A percentile compares a stretch with the other conserved stretches of the same genome.
phyloP scores from a whole-genome alignment of 257 asterid genomes.

The Primulina tabacum region DNA sequence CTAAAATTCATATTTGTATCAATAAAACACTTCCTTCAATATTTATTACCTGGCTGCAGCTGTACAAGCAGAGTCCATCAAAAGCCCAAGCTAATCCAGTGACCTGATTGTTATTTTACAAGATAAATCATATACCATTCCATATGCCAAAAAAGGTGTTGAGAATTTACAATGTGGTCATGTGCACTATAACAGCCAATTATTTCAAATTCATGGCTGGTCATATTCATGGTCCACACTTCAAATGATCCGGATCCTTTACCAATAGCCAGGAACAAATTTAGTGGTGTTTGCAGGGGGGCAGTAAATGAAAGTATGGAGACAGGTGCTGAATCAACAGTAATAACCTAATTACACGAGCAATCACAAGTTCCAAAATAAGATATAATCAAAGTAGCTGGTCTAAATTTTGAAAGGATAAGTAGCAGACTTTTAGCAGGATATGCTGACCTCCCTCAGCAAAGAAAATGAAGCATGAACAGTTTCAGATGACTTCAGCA shows the following conservation, averaged over 20 bases:
- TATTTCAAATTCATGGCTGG: conserved; percentile 37
- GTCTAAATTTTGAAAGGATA: conserved; percentile 21
- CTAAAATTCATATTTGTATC: conserved; percentile 11
- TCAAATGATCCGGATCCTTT: conserved; percentile 80
- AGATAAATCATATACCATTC: conserved; percentile 22
- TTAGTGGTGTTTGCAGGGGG: conserved; percentile 41
- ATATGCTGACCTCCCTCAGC: conserved; percentile 61
- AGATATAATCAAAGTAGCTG: conserved; percentile 11
- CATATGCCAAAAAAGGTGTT: conserved; percentile 19
- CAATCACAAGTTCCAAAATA: conserved; percentile 21
- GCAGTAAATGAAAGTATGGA: conserved; percentile 56
- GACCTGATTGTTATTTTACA: conserved; percentile 47
- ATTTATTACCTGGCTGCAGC: conserved; percentile 86
- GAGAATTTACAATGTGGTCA: conserved; percentile 57
- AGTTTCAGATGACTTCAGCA: conserved; percentile 54
- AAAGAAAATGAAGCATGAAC: conserved; percentile 46
- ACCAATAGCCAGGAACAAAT: conserved; percentile 66
- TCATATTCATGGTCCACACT: conserved; percentile 57
- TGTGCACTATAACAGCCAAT: conserved; percentile 59
- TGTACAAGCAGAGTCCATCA: conserved; percentile 76
- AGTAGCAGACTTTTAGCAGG: conserved; percentile 14
- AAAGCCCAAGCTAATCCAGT: conserved; percentile 93
- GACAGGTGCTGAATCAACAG: conserved; percentile 44
- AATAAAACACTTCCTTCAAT: conserved; percentile 15
- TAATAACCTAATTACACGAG: conserved; percentile 39